phyloP scores from a whole-genome alignment of 768 basidiomycete genomes.

The Kwoniella sp. region DNA sequence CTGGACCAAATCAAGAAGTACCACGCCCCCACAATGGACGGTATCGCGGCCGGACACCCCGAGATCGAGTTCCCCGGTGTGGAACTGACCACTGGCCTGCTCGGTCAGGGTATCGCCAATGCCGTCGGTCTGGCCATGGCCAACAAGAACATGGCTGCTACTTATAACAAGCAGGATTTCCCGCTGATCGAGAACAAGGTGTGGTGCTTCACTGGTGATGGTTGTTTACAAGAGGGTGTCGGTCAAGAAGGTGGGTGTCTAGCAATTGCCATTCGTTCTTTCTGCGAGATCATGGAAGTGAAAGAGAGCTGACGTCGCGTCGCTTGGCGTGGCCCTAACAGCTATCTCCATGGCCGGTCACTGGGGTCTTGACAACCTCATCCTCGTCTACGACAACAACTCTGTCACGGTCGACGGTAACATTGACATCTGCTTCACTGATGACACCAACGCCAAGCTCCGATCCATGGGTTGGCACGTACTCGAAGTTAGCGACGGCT shows the following conservation, averaged over 20 bases:
- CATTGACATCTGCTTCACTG: conserved; percentile 53
- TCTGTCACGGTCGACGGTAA: conserved; percentile 51
- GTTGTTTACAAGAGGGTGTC: conserved; percentile 55
- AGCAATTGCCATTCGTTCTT: neutral
- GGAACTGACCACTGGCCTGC: conserved; percentile 54
- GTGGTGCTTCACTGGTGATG: conserved; percentile 55
- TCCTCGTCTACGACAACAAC: conserved; percentile 55
- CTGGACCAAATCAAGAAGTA: conserved; percentile 53
- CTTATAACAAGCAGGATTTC: conserved; percentile 48
- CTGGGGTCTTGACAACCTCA: conserved; percentile 51
- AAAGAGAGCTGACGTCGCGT: neutral
- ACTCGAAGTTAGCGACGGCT: conserved; percentile 51
- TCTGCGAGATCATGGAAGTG: neutral
- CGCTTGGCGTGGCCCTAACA: neutral
- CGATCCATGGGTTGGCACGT: conserved; percentile 47
- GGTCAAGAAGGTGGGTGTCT: conserved; percentile 52
- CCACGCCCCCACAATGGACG: conserved; percentile 46
- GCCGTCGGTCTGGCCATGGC: conserved; percentile 54
- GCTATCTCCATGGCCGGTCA: conserved; percentile 53
- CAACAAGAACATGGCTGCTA: conserved; percentile 46
- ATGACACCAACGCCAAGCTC: conserved; percentile 54
- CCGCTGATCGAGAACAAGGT: conserved; percentile 45
- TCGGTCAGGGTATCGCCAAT: conserved; percentile 55
- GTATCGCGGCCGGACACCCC: conserved; percentile 43
- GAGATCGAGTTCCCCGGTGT: conserved; percentile 51